Conservation (phyloP, 495 filamentous ascomycete species). For the Neohortaea acidophila region DNA sequence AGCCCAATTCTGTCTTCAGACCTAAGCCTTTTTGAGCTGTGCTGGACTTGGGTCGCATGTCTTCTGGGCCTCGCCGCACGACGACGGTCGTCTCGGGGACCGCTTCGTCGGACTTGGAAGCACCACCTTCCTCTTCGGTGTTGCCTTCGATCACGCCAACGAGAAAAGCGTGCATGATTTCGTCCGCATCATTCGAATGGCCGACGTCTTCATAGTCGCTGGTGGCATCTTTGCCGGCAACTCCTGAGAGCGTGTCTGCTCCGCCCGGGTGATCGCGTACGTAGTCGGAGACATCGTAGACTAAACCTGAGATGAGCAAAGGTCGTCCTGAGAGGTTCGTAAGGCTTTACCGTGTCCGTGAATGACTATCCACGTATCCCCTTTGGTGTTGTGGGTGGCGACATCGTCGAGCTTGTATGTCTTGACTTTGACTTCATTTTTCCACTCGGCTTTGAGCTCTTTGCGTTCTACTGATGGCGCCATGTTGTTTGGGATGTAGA, state of each 20-base stretch:
- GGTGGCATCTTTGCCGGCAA: constrained; percentile 43
- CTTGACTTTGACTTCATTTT: neutral
- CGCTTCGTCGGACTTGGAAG: too few species aligned
- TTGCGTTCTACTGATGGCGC: neutral
- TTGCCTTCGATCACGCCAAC: constrained; percentile 20
- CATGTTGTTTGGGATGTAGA: too few species aligned
- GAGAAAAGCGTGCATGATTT: constrained; percentile 22
- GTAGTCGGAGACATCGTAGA: constrained; percentile 46
- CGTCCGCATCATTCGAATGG: constrained; percentile 38
- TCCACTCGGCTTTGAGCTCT: neutral
- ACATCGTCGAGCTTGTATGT: neutral
- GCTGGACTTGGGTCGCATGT: too few species aligned
- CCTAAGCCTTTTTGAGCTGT: too few species aligned
- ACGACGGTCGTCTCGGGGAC: too few species aligned
- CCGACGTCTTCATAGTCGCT: constrained; percentile 43
- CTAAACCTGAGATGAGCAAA: constrained; percentile 19
- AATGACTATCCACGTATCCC: constrained; percentile 43
- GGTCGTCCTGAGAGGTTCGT: neutral
- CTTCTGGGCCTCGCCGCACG: too few species aligned
- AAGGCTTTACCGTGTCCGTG: constrained; percentile 36
- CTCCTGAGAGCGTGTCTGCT: constrained; percentile 36
- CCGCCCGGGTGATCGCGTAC: constrained; percentile 47
- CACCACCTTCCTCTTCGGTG: too few species aligned
- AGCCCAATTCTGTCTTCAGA: too few species aligned
- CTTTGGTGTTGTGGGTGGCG: constrained; percentile 35